Evolutionary conservation across 1,139 yeast genomes (phyloP), one percentile per base, ranked within the genome.

Genomic region (Yamadazyma diddensiae): DNA sequence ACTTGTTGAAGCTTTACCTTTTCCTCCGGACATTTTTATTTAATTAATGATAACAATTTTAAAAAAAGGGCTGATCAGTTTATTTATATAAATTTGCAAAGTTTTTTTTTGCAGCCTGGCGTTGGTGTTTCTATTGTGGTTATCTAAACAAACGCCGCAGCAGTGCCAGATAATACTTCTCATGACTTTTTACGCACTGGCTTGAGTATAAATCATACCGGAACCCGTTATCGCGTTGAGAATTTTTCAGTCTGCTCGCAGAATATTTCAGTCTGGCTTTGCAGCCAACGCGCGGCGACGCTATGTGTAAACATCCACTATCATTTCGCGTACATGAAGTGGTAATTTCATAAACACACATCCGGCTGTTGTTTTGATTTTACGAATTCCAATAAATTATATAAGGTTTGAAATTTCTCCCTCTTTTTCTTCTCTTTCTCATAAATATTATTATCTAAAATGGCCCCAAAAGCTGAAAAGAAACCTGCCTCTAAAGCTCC

Each of bases 401-500:
- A 31, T 23, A 31, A 31, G 17, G 28, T 27, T 28, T 2, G 6
- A n/a, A 18, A 28, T 21, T 34, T 26, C 31, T 34, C 31, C 23
- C 23, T 27, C 27, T 34, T 24, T 36, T 36, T 36, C 30, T 32
- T 32, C 33, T 35, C 30, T 36, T 32, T 18, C 23, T 31, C 26
- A 15, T 34, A 40, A 44, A 42, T 49, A 29, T 30, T 36, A 32
- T 69, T 25, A 49, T 37, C 40, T 38, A 65, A 43, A 75, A 90
- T 90, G 97, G 94, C 96, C 60, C 94, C 96, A 67, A 87, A 86
- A 73, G 92, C 95, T 69, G 95, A 88, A 73, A 87, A 88, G 84
- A 86, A 87, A 79, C 96, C 96, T 62, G 97, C 97, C 66, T 88
- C 96, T 56, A 90, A 90, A 77, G 95, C 96, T 56, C 95, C 94